Evolutionary conservation across 257 asterid genomes (phyloP).

Genomic region (Nicotiana tabacum): DNA sequence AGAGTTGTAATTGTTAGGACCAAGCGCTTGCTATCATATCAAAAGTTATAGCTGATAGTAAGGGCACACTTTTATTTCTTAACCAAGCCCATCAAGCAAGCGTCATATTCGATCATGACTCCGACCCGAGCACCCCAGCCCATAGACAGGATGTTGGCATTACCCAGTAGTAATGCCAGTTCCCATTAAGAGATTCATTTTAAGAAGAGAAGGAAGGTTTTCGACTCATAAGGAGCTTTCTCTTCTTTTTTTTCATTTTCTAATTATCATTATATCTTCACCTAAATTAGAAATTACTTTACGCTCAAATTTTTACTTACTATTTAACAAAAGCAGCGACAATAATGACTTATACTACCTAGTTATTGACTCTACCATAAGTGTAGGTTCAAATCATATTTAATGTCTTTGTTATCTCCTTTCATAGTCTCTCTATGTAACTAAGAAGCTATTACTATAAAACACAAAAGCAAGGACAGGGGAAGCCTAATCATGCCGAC

Average conservation of each 20-base stretch:
- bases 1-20: neutral
- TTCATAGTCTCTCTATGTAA: neutral
- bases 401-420: neutral
- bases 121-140: too few species aligned
- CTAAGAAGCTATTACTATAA: neutral
- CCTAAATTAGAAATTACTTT: neutral
- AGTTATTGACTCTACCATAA: neutral
- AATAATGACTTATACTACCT: neutral
- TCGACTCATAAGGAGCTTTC: neutral
- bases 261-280: neutral
- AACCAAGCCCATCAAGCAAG: too few species aligned
- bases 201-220: neutral
- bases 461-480: neutral
- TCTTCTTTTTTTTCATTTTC: too few species aligned
- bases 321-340: neutral
- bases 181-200: neutral
- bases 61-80: too few species aligned
- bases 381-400: neutral
- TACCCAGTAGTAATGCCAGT: neutral
- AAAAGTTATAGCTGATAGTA: too few species aligned
- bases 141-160: too few species aligned
- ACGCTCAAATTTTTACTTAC: neutral
- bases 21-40: too few species aligned
- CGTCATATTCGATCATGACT: too few species aligned
- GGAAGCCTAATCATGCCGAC: neutral